phyloP scores from a whole-genome alignment of 2,329 filamentous ascomycete genomes.

The Calycina herbarum region DNA sequence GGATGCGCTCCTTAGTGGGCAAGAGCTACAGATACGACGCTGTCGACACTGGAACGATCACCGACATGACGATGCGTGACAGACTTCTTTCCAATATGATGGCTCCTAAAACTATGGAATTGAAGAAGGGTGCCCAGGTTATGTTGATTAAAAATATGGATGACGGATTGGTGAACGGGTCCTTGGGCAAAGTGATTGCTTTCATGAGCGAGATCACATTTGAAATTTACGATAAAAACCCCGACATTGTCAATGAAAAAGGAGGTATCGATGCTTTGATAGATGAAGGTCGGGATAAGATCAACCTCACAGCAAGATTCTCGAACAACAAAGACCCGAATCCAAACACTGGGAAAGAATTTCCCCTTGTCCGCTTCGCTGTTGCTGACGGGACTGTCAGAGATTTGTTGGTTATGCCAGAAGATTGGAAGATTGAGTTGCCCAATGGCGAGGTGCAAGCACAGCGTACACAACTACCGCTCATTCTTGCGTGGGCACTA shows the following conservation, averaged over 20 bases:
- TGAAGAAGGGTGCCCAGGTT: constrained; percentile 93
- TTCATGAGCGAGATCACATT: constrained; percentile 74
- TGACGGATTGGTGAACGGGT: constrained; percentile 89
- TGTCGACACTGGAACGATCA: constrained; percentile 67
- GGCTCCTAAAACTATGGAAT: constrained; percentile 75
- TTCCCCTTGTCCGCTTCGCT: constrained; percentile 82
- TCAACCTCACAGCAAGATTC: constrained; percentile 45
- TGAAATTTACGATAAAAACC: constrained; percentile 56
- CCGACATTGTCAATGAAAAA: constrained; percentile 51
- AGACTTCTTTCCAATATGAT: constrained; percentile 87
- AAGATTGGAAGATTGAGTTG: constrained; percentile 96
- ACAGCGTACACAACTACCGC: constrained; percentile 75
- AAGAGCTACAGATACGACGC: constrained; percentile 69
- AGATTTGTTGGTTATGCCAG: constrained; percentile 77
- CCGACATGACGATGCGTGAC: constrained; percentile 68
- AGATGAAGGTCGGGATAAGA: constrained; percentile 44
- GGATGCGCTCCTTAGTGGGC: constrained; percentile 72
- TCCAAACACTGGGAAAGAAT: constrained; percentile 56
- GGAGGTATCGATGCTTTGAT: constrained; percentile 47
- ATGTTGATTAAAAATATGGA: constrained; percentile 99
- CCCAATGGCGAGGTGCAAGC: constrained; percentile 93
- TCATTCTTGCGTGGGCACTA: constrained; percentile 94
- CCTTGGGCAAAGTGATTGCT: constrained; percentile 78
- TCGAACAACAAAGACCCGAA: constrained; percentile 40
- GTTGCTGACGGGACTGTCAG: constrained; percentile 75